Base-by-base conservation (phyloP, 257 asterid genomes). In the Paulownia fortunei region DNA sequence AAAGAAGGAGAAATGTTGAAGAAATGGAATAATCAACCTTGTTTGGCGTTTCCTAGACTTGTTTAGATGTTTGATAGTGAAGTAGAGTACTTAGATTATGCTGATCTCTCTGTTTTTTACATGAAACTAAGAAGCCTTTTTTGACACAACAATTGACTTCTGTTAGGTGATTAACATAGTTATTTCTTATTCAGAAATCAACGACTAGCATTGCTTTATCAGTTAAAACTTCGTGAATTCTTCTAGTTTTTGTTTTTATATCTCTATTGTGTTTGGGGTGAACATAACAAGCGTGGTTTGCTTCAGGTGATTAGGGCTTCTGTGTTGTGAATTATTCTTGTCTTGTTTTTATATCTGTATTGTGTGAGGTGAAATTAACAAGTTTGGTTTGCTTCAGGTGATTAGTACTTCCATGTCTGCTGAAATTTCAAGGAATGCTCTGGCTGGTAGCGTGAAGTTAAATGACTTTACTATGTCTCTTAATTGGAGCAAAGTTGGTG, bases 401-500 rank as follows among this genome's bases (percentile, higher is more conserved):
- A 87, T 96, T 46, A 80, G 91, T 76, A 82, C 87, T 55, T 81
- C 98, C 16, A 82, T 79, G 30, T 84, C 81, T 84, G 89, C 97
- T 61, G 90, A 84, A 82, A 82, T 96, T 51, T 79, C 92, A 8
- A 64, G 85, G n/a, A 84, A 91, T 76, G 79, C 84, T 68, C 56
- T 93, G 44, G 74, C 83, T 49, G 99, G 97, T 69, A 81, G 78
- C 44, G 77, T 90, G 12, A 86, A 79, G 76, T 87, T 96, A 82
- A 79, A 84, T 27, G 89, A 89, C 76, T 88, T 93, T 80, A 82
- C 85, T 13, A 80, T 93, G 91, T 88, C 92, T 36, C 89, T 90
- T 70, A 82, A 88, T 30, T 96, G 99, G 99, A 96, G 98, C 84
- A 82, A 84, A 61, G 69, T 96, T 55, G 99, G 99, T 18, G 86